phyloP scores from a whole-genome alignment of 1,284 basidiomycete genomes.

The Anthracocystis walkeri region DNA sequence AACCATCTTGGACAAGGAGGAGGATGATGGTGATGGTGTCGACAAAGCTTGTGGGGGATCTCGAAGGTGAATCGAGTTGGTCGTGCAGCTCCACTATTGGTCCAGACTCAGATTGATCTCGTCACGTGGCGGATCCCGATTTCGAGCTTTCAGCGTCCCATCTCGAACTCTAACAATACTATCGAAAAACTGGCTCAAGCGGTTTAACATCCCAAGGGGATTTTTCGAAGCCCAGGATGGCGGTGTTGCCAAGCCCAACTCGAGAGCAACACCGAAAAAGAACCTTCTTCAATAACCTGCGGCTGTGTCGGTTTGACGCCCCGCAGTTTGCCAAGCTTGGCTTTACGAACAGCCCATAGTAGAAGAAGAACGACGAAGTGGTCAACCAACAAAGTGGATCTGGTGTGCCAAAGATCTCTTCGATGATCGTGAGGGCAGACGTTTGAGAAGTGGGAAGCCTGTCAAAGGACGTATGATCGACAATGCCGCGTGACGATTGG shows the following conservation, averaged over 20 bases:
- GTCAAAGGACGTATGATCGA: no score
- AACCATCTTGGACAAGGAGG: constrained; percentile 77
- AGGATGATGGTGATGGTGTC: not conserved
- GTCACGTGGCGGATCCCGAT: constrained; percentile 1
- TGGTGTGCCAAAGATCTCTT: not conserved
- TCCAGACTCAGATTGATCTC: no score
- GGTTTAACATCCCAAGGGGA: not conserved
- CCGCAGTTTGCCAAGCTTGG: constrained; percentile 2
- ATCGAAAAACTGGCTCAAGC: not conserved
- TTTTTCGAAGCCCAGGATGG: not conserved
- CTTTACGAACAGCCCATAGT: no score
- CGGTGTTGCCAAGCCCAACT: constrained; percentile 11
- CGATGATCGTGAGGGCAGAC: no score
- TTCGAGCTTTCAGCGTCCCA: not conserved
- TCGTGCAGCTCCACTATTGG: constrained; percentile 1
- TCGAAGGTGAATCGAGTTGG: not conserved
- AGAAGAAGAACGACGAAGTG: no score
- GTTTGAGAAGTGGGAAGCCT: no score
- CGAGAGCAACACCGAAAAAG: not conserved
- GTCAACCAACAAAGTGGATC: no score
- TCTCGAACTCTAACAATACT: not conserved
- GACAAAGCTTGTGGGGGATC: not conserved
- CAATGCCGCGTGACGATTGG: no score
- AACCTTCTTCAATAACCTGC: constrained; percentile 4
- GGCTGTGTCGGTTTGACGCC: constrained; percentile 11